Evolutionary conservation across 1,139 yeast genomes (phyloP), one percentile per base, ranked within the genome.

Genomic region (Blastobotrys persicus): DNA sequence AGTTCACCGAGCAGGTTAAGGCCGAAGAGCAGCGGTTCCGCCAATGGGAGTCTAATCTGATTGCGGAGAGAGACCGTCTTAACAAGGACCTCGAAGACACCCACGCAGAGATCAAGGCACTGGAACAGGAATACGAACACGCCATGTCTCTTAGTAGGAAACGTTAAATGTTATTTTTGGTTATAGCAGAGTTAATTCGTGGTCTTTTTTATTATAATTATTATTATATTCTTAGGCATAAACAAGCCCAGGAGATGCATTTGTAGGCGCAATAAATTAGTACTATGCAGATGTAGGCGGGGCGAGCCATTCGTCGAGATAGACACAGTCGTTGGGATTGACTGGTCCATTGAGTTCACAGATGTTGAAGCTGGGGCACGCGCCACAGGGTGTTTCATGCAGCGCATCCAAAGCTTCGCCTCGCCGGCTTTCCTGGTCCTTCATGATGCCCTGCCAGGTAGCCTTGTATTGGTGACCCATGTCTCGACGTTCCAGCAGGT

Each of bases 41-140:
- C 75, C 96, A 91, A 74, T 92, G 98, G 98, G 98, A 91, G 72
- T 88, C 89, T 60, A 91, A 91, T 66, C 88, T 92, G 60, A 94
- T 89, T 57, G 88, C 87, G 60, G 98, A 91, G 73, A 84, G 97
- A 72, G 88, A 89, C 70, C 82, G 96, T 68, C 79, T 94, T 68
- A 92, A 92, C 72, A 87, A 85, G 70, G 98, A 92, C 69, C 78
- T 94, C 64, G 97, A 91, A 63, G 89, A 86, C 60, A 80, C 92
- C 72, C 97, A 91, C 52, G 61, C 70, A 2, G 56, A 62, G 26
- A 66, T 68, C 53, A 61, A 70, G 43, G 62, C 59, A 49, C 59
- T 69, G 44, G 71, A 69, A 55, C 60, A 60, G 45, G 68, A 64
- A 50, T 61, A 60, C 47, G 67, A 63, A 46, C 58, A 52, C 37